Percentiles rank a stretch among this genome's conserved stretches.
Evolutionary conservation across 139 green algal genomes (phyloP).

Genomic region (Pleodorina starrii): DNA sequence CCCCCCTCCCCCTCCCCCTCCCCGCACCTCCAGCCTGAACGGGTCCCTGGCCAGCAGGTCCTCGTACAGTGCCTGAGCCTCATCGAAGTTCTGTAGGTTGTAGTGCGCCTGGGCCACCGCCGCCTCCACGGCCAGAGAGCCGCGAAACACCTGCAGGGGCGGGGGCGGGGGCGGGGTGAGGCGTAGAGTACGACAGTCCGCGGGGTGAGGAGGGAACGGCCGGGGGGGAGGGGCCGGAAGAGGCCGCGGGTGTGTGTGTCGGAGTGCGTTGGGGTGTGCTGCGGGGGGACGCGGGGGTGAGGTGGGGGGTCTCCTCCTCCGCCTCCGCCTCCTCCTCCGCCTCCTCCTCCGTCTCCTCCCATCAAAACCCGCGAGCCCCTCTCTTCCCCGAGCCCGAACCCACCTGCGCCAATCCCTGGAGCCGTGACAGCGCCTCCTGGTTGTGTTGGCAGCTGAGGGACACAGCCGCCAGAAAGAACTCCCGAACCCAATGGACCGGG

Average conservation of each 20-base stretch:
- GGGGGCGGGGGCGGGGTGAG: too few relatives aligned
- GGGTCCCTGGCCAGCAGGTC: constrained; percentile 88
- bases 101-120: constrained; percentile 92
- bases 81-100: constrained; percentile 92
- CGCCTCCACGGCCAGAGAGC: constrained; percentile 76
- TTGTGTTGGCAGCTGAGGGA: constrained; percentile 89
- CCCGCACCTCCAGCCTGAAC: constrained; percentile 53
- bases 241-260: too few relatives aligned
- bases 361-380: too few relatives aligned
- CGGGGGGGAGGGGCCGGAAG: too few relatives aligned
- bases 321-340: too few relatives aligned
- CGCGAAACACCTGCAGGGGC: constrained; percentile 74
- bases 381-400: too few relatives aligned
- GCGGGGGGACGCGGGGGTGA: too few relatives aligned
- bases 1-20: background rate
- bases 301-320: too few relatives aligned
- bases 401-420: constrained; percentile 69
- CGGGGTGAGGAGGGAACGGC: too few relatives aligned
- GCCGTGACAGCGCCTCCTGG: constrained; percentile 82
- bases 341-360: too few relatives aligned
- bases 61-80: constrained; percentile 90
- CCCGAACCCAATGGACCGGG: constrained; percentile 81
- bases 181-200: too few relatives aligned
- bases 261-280: too few relatives aligned
- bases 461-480: constrained; percentile 84